Conservation (phyloP, 192 early-diverging fungal genomes). For the Phycomyces nitens region DNA sequence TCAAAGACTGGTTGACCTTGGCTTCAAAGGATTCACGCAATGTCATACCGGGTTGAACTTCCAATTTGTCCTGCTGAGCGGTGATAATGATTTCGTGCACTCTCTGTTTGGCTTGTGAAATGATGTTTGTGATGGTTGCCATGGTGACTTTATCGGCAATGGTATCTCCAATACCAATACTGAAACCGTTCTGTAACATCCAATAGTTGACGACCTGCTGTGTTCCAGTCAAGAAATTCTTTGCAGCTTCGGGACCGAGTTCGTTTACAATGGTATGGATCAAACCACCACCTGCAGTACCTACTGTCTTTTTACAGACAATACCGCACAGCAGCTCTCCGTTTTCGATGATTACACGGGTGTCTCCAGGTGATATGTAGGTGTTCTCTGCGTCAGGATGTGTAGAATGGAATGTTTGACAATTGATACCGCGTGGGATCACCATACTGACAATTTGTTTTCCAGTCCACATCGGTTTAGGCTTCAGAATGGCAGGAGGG, state of each 20-base stretch:
- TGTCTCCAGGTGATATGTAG: conserved; percentile 84
- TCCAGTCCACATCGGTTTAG: conserved; percentile 95
- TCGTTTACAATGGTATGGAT: conserved; percentile 96
- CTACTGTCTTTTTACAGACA: conserved; percentile 93
- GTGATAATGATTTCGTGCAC: conserved; percentile 76
- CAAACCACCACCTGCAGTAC: conserved; percentile 78
- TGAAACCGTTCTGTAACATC: conserved; percentile 92
- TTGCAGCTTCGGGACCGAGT: conserved; percentile 82
- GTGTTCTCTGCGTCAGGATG: conserved; percentile 79
- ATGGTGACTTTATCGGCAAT: conserved; percentile 86
- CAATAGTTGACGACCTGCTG: conserved; percentile 95
- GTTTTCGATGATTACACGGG: conserved; percentile 85
- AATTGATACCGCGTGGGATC: conserved; percentile 93
- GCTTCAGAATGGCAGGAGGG: conserved; percentile 91
- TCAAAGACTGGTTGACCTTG: conserved; percentile 82
- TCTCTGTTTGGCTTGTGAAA: conserved; percentile 68
- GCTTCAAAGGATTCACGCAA: conserved; percentile 89
- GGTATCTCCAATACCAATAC: conserved; percentile 96
- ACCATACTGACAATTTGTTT: conserved; percentile 95
- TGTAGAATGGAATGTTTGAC: conserved; percentile 68
- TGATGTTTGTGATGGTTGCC: conserved; percentile 71
- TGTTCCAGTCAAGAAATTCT: conserved; percentile 87
- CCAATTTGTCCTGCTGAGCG: conserved; percentile 82
- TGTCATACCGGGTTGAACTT: conserved; percentile 87
- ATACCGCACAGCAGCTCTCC: conserved; percentile 93